These are phyloP conservation scores for Pseudogymnoascus sp. DNA, from an alignment of 2,329 filamentous ascomycete species.

Conservation along the genomic window DNA sequence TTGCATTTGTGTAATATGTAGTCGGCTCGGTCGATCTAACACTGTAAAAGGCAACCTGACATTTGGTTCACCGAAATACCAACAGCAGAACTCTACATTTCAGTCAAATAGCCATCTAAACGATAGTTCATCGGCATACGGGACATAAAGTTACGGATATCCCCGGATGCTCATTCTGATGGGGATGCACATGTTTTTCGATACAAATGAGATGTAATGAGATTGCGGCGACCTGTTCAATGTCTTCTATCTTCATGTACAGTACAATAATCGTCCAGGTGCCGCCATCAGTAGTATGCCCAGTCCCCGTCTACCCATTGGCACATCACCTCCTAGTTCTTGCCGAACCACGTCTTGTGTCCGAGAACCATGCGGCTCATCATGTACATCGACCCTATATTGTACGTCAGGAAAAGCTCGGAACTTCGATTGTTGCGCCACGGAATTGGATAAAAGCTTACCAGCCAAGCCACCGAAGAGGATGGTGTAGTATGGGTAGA, in stretches of 20 bases:
- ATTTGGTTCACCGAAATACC: not conserved
- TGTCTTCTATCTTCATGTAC: constrained; percentile 15
- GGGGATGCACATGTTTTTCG: not conserved
- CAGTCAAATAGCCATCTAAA: not conserved
- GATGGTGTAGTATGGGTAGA: constrained; percentile 60
- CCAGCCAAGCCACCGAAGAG: constrained; percentile 56
- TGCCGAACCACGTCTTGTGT: constrained; percentile 70
- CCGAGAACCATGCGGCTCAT: constrained; percentile 65
- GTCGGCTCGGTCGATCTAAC: not conserved
- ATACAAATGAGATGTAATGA: constrained; percentile 14
- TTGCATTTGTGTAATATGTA: not conserved
- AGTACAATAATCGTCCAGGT: constrained; percentile 8
- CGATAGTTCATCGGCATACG: not conserved
- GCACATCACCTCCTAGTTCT: constrained; percentile 34
- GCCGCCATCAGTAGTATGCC: not conserved
- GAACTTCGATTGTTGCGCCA: not conserved
- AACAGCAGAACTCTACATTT: not conserved
- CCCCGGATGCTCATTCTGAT: not conserved
- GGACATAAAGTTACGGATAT: not conserved
- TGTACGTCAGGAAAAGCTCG: not conserved
- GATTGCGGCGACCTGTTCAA: constrained; percentile 15
- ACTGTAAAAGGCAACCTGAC: not conserved
- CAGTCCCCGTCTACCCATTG: not conserved
- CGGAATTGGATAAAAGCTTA: constrained; percentile 35
- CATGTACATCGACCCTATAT: constrained; percentile 53